Evolutionary conservation across 805 yeast species (phyloP).

Genomic region (Starmerella geochares): DNA sequence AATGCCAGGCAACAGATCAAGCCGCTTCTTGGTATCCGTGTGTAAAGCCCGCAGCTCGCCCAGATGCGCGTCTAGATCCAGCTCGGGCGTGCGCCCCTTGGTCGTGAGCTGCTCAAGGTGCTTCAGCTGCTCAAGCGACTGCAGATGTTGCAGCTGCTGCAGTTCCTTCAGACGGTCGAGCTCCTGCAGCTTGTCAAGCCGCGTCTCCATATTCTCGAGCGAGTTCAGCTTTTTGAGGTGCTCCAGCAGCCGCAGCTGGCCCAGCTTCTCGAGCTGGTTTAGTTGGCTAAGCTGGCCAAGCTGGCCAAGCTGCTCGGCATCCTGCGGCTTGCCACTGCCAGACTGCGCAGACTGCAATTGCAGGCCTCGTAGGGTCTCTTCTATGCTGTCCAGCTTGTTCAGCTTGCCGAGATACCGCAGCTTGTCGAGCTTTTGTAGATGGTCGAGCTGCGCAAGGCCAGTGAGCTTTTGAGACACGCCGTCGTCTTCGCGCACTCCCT

Average conservation of each 20-base stretch:
- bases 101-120: not conserved
- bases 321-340: not conserved
- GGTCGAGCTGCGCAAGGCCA: conserved; percentile 26
- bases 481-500: conserved; percentile 25
- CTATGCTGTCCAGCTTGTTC: conserved; percentile 14
- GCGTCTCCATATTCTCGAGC: conserved; percentile 2
- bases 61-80: not conserved
- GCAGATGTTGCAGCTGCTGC: conserved; percentile 7
- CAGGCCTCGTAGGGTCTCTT: conserved; percentile 6
- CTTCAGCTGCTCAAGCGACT: conserved; percentile 20
- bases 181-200: conserved; percentile 4
- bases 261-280: conserved; percentile 3
- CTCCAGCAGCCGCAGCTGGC: conserved; percentile 9
- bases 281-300: not conserved
- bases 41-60: not conserved
- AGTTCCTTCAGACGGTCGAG: conserved; percentile 11
- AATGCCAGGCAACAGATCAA: not conserved
- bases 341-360: not conserved
- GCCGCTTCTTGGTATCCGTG: not conserved
- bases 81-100: not conserved
- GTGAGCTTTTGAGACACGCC: conserved; percentile 25
- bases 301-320: not conserved
- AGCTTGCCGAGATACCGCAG: conserved; percentile 10
- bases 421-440: conserved; percentile 21
- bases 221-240: conserved; percentile 13